Percentiles rank a stretch among this genome's conserved stretches.
Conservation (phyloP, 1,139 yeast genomes). For the Saccharomyces pastorianus region DNA sequence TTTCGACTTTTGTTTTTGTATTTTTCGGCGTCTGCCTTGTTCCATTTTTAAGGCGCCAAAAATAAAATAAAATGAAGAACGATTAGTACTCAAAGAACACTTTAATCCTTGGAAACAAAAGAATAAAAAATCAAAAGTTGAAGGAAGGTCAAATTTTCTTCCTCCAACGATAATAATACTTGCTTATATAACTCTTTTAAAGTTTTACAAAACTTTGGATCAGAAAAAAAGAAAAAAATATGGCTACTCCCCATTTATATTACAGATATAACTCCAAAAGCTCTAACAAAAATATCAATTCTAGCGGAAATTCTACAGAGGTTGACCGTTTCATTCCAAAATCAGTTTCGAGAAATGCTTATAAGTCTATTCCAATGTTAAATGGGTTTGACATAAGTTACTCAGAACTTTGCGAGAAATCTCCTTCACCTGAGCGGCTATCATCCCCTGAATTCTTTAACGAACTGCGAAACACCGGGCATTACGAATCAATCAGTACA, state of each 20-base stretch:
- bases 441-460: slow-evolving; percentile 28
- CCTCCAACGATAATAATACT: not conserved
- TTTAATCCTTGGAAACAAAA: not conserved
- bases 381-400: slow-evolving; percentile 12
- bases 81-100: not conserved
- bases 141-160: not conserved
- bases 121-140: not conserved
- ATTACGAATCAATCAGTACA: slow-evolving; percentile 18
- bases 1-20: not conserved
- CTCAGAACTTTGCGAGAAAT: slow-evolving; percentile 12
- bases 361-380: slow-evolving; percentile 18
- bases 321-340: slow-evolving; percentile 33
- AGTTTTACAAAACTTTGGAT: not conserved
- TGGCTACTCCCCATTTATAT: not conserved
- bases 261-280: not conserved
- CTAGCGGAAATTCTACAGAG: slow-evolving; percentile 5
- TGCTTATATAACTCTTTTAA: not conserved
- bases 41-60: not conserved
- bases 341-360: slow-evolving; percentile 26
- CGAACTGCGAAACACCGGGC: slow-evolving; percentile 20
- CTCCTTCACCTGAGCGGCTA: slow-evolving; percentile 24
- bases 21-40: not conserved
- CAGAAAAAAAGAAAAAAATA: not conserved
- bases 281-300: not conserved
- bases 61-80: not conserved